Evolutionary conservation across 2,329 filamentous ascomycete species (phyloP).

Genomic region (Botryotinia globosa): DNA sequence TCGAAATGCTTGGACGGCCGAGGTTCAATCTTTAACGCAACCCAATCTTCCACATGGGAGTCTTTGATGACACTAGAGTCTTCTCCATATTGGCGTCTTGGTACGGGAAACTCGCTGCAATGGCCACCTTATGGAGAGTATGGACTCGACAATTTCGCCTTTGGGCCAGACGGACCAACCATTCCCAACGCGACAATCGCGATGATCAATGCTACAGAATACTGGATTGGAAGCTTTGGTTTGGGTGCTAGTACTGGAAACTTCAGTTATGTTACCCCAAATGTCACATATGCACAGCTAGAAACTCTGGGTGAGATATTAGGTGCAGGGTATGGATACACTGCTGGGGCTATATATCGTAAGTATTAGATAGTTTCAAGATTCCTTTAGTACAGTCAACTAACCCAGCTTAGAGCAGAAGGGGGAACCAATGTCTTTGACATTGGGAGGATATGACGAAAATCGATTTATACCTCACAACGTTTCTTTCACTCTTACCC

Average conservation of each 20-base stretch:
- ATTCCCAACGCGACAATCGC: slow-evolving; percentile 41
- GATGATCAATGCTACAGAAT: slow-evolving; percentile 55
- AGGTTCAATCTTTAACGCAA: slow-evolving; percentile 56
- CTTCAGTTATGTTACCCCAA: slow-evolving; percentile 46
- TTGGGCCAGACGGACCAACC: slow-evolving; percentile 37
- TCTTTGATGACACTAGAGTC: slow-evolving; percentile 42
- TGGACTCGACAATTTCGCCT: slow-evolving; percentile 48
- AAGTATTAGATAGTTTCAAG: slow-evolving; percentile 35
- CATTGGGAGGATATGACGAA: slow-evolving; percentile 67
- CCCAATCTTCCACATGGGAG: slow-evolving; percentile 54
- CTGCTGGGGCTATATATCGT: slow-evolving; percentile 72
- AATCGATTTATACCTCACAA: slow-evolving; percentile 61
- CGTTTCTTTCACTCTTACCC: slow-evolving; percentile 55
- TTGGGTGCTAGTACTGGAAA: slow-evolving; percentile 54
- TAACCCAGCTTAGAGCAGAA: slow-evolving; percentile 41
- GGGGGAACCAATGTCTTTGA: slow-evolving; percentile 56
- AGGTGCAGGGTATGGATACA: slow-evolving; percentile 67
- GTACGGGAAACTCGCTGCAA: background rate
- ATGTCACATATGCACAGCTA: background rate
- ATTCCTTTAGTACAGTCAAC: background rate
- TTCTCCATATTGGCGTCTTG: slow-evolving; percentile 46
- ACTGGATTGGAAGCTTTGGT: slow-evolving; percentile 55
- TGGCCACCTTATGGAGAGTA: slow-evolving; percentile 52
- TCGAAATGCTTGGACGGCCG: slow-evolving; percentile 54
- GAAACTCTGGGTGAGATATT: slow-evolving; percentile 52